Percentiles rank a stretch among this genome's conserved stretches.
Evolutionary conservation across 2,329 filamentous ascomycete species (phyloP).

Genomic region (Penicillium sp.): DNA sequence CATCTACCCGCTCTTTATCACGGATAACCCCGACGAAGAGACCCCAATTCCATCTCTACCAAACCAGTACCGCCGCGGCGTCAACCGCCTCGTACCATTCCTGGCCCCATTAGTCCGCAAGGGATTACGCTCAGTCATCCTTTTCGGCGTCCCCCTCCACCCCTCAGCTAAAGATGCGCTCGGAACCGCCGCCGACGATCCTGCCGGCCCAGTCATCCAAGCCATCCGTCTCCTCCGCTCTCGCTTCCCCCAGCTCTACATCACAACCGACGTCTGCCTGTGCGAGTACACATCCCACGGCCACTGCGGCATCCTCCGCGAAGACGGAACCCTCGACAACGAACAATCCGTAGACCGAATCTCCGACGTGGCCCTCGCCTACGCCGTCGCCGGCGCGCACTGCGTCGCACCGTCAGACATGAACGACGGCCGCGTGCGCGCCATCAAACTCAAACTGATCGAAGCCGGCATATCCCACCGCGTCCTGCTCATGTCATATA

Average conservation of each 20-base stretch:
- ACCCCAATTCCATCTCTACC: constrained; percentile 86
- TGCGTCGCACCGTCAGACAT: constrained; percentile 98
- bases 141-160: constrained; percentile 89
- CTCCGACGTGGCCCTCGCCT: constrained; percentile 95
- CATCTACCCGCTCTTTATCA: constrained; percentile 96
- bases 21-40: constrained; percentile 91
- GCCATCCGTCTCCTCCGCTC: constrained; percentile 81
- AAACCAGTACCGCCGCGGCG: constrained; percentile 81
- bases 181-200: constrained; percentile 90
- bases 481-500: constrained; percentile 94
- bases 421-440: constrained; percentile 96
- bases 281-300: constrained; percentile 99
- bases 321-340: constrained; percentile 93
- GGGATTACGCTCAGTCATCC: constrained; percentile 87
- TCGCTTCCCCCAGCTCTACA: constrained; percentile 86
- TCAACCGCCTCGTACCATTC: constrained; percentile 83
- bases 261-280: constrained; percentile 89
- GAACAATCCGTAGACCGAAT: constrained; percentile 90
- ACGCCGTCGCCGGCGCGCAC: constrained; percentile 92
- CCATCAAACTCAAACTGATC: constrained; percentile 97
- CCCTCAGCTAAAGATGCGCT: constrained; percentile 84
- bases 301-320: constrained; percentile 92
- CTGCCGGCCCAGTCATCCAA: constrained; percentile 85
- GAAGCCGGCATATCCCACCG: constrained; percentile 91
- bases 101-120: constrained; percentile 85